These are phyloP conservation scores for Cicer arietinum DNA, from an alignment of 306 rosid species.

Conservation along the genomic window DNA sequence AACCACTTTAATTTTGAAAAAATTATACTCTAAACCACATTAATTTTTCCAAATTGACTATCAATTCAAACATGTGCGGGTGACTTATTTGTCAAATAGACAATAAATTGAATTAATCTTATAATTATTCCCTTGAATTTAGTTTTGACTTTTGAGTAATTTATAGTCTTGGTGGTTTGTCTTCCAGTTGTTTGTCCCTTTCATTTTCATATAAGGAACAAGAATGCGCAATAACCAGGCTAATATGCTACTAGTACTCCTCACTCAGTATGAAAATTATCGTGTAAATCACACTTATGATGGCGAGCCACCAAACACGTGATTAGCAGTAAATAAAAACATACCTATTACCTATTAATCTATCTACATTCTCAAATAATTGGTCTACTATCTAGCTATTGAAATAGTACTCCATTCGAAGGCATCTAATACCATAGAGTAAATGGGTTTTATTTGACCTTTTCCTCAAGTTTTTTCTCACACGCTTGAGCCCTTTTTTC, in stretches of 20 bases:
- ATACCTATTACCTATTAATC: constrained; percentile 40
- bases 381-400: constrained; percentile 22
- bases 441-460: constrained; percentile 44
- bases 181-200: constrained; percentile 51
- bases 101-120: not conserved
- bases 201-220: not conserved
- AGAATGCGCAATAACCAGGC: constrained; percentile 10
- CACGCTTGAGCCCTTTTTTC: constrained; percentile 24
- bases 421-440: constrained; percentile 23
- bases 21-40: too few species aligned
- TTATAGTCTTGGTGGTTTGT: constrained; percentile 49
- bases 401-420: constrained; percentile 12
- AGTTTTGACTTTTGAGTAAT: constrained; percentile 4
- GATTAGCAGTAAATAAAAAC: constrained; percentile 41
- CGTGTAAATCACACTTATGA: constrained; percentile 38
- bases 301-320: constrained; percentile 53
- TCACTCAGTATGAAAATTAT: constrained; percentile 2
- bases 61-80: too few species aligned
- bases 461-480: not conserved
- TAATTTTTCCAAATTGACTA: too few species aligned
- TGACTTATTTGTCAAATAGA: too few species aligned
- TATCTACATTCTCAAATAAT: constrained; percentile 45
- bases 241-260: constrained; percentile 20
- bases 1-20: too few species aligned
- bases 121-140: not conserved